phyloP scores from a whole-genome alignment of 306 rosid species.

The Pueraria montana region DNA sequence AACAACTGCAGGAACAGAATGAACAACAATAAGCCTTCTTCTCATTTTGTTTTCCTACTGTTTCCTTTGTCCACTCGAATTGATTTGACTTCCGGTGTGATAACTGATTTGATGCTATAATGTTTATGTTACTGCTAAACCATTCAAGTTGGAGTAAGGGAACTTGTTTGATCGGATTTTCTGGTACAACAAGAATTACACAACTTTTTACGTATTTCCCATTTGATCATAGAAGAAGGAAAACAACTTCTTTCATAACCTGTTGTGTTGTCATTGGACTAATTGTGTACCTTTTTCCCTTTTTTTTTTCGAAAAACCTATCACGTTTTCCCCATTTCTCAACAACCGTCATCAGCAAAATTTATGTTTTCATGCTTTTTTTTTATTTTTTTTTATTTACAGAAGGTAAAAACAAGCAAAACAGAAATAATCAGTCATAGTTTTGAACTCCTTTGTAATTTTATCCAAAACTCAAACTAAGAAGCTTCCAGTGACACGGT shows the following conservation, averaged over 20 bases:
- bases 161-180: not conserved
- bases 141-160: too few relatives aligned
- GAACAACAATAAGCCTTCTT: slow-evolving; percentile 39
- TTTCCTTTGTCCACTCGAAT: slow-evolving; percentile 19
- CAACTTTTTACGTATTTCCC: too few relatives aligned
- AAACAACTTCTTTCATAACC: slow-evolving; percentile 7
- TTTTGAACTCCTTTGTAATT: not conserved
- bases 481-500: not conserved
- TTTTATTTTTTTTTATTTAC: not conserved
- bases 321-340: slow-evolving; percentile 44
- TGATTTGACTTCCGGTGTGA: slow-evolving; percentile 17
- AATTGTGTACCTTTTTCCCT: not conserved
- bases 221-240: not conserved
- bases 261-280: not conserved
- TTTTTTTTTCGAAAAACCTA: not conserved
- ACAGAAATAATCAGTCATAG: not conserved
- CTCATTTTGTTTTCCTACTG: slow-evolving; percentile 18
- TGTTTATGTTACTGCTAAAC: too few relatives aligned
- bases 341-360: slow-evolving; percentile 43
- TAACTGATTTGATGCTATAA: slow-evolving; percentile 21
- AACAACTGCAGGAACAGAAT: slow-evolving; percentile 32
- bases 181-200: not conserved
- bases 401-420: not conserved
- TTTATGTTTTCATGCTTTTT: not conserved
- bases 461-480: not conserved